Evolutionary conservation across 2,329 filamentous ascomycete species (phyloP).

Genomic region (Aschersonia sp.): DNA sequence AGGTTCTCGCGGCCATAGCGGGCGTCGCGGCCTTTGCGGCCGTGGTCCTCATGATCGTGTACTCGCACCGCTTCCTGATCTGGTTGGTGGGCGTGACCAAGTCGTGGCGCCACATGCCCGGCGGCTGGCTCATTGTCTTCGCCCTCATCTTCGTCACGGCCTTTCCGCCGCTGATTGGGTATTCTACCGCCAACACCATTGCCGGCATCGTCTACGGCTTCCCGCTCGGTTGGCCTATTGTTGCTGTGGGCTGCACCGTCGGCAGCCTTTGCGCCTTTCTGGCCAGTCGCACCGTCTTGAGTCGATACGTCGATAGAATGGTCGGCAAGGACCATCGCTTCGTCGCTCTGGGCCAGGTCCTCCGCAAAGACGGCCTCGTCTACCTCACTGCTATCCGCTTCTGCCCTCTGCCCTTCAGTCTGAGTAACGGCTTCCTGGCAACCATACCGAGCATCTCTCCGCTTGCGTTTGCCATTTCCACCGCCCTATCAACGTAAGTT

Average conservation of each 20-base stretch:
- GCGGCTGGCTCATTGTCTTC: conserved; percentile 67
- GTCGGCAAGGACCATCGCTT: conserved; percentile 78
- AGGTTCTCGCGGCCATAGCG: conserved; percentile 38
- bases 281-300: conserved; percentile 65
- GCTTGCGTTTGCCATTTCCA: conserved; percentile 64
- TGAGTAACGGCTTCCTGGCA: conserved; percentile 87
- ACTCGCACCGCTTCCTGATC: conserved; percentile 67
- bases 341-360: conserved; percentile 70
- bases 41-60: conserved; percentile 57
- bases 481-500: conserved; percentile 52
- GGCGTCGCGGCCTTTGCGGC: conserved; percentile 37
- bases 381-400: conserved; percentile 84
- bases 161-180: conserved; percentile 80
- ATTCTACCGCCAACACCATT: conserved; percentile 54
- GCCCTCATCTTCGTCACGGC: conserved; percentile 59
- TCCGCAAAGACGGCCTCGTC: conserved; percentile 81
- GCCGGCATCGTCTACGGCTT: conserved; percentile 43
- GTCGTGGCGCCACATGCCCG: conserved; percentile 59
- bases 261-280: conserved; percentile 73
- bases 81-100: conserved; percentile 59
- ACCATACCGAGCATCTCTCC: conserved; percentile 83
- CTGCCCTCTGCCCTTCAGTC: conserved; percentile 81
- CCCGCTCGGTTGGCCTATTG: conserved; percentile 63
- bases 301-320: conserved; percentile 62
- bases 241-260: conserved; percentile 60